Evolutionary conservation across 805 yeast species (phyloP).

Genomic region (Pichia membranifaciens): DNA sequence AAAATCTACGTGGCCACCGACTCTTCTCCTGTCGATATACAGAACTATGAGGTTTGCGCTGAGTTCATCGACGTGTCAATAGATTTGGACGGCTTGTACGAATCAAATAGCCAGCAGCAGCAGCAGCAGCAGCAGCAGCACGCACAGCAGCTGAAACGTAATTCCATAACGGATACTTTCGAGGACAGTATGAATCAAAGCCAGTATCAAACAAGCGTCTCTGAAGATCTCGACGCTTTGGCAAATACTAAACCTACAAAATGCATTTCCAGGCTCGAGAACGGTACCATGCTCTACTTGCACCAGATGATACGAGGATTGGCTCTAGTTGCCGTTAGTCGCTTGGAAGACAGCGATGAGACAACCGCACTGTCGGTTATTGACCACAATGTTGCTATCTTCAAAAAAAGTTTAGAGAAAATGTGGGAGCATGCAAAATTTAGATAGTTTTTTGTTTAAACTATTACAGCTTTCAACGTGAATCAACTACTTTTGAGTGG

Average conservation of each 20-base stretch:
- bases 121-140: not conserved
- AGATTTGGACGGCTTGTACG: conserved; percentile 73
- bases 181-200: conserved; percentile 5
- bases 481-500: too few relatives aligned
- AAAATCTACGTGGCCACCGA: conserved; percentile 96
- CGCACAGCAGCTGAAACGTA: conserved; percentile 1
- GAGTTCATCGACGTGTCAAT: conserved; percentile 94
- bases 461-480: too few relatives aligned
- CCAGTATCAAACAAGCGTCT: conserved; percentile 1
- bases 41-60: conserved; percentile 93
- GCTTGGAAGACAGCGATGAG: conserved; percentile 54
- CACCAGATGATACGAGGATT: conserved; percentile 91
- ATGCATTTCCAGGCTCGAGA: conserved; percentile 70
- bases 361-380: conserved; percentile 55
- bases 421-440: conserved; percentile 51
- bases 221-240: conserved; percentile 1
- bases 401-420: conserved; percentile 68
- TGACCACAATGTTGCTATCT: conserved; percentile 82
- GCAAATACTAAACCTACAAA: conserved; percentile 26
- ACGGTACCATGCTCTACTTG: conserved; percentile 78
- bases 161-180: conserved; percentile 3
- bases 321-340: conserved; percentile 81
- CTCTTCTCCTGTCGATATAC: conserved; percentile 91
- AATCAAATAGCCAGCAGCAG: conserved; percentile 17
- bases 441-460: not conserved